Evolutionary conservation across 208 protist species (phyloP).

Genomic region (Blechomonas ayalai): DNA sequence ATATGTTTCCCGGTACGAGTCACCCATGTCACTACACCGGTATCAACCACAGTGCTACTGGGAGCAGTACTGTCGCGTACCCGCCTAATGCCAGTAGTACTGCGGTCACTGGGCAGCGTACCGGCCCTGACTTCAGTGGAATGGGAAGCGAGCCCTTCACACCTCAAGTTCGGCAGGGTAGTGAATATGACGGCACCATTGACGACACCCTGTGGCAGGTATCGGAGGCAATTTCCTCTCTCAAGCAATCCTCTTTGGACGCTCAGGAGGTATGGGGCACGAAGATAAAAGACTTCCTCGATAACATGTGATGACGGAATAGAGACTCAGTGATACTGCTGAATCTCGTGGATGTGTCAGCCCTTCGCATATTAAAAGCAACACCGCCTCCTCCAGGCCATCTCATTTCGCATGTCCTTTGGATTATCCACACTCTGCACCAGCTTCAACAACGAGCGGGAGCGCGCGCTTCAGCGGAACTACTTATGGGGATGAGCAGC

Average conservation of each 20-base stretch:
- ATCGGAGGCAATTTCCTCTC: constrained; percentile 32
- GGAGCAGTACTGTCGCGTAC: no score
- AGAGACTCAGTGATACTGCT: no score
- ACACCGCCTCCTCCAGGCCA: no score
- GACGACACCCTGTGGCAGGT: constrained; percentile 54
- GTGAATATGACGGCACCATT: constrained; percentile 5
- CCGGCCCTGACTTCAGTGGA: constrained; percentile 57
- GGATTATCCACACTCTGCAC: no score
- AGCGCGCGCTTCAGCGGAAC: no score
- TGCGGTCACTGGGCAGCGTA: constrained; percentile 9
- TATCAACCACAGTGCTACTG: no score
- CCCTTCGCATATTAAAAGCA: no score
- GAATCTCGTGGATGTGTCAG: no score
- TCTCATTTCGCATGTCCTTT: no score
- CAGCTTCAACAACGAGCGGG: no score
- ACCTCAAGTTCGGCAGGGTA: constrained; percentile 9
- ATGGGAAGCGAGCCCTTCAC: constrained; percentile 46
- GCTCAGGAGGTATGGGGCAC: constrained; percentile 33
- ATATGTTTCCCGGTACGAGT: background rate
- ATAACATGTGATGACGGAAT: constrained; percentile 62
- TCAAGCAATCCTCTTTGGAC: constrained; percentile 34
- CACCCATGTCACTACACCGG: background rate
- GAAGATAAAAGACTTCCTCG: constrained; percentile 49
- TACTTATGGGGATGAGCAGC: no score
- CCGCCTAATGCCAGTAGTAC: background rate